Evolutionary conservation across 1,284 basidiomycete species (phyloP), one percentile per base, ranked within the genome.

Genomic region (Microbotryum silenes-acaulis): DNA sequence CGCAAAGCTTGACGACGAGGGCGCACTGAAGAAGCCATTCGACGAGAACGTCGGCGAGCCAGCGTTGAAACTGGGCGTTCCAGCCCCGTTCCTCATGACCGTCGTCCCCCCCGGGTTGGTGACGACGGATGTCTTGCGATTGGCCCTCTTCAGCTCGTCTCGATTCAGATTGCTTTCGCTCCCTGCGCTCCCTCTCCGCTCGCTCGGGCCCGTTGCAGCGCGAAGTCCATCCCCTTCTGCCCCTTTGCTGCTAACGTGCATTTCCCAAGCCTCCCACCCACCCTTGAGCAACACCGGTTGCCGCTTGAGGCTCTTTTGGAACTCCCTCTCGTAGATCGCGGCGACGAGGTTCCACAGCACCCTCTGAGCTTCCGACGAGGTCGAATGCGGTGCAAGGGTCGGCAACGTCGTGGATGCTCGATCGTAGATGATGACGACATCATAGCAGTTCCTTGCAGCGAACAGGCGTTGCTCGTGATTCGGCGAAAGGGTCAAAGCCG

Each of bases 381-480:
- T 68, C 42, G 58, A 54, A 0, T 56, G 53, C 6, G 61, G 69
- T 6, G 48, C 54, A 5, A 59, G 51, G 14, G 23, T 60, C 5
- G 52, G 77, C 68, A 88, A 82, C 2, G 77, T 76, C 31, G 80
- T 79, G 2, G 90, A 91, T 6, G 79, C 77, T 51, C 82, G 76
- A 74, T 98, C 93, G 74, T 91, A 92, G 3, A 97, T 78, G 12
- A 88, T 88, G n/a, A 97, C 83, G 18, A 96, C 76, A 69, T 97
- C 92, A 74, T 89, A 96, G 70, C 86, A 85, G 72, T 91, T 83
- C 31, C 94, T 86, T 61, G 87, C 85, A 29, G 79, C 75, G 75
- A 97, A 97, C 21, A 87, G 78, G 1, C 79, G 78, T 48, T 79
- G 81, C 76, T 97, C 91, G 46, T 81, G 74, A 27, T 80, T 78